A percentile compares a stretch with the other conserved stretches of the same genome.
Conservation (phyloP, 2,329 filamentous ascomycete species). For the Talaromyces rugulosus region DNA sequence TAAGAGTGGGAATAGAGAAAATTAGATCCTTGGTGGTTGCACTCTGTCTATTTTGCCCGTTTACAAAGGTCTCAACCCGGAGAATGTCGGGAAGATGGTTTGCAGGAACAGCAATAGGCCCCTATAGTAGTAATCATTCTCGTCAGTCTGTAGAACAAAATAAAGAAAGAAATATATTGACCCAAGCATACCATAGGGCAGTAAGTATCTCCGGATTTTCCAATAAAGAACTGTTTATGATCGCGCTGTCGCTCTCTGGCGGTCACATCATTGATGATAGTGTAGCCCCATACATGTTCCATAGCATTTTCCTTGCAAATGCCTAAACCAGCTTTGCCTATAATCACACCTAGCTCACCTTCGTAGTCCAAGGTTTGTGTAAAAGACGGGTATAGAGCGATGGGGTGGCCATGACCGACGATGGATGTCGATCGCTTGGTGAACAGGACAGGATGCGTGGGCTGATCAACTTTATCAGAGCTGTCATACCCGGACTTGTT, state of each 20-base stretch:
- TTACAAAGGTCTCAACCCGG: no score
- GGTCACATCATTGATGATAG: constrained; percentile 56
- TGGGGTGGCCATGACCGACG: no score
- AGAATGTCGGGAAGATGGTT: no score
- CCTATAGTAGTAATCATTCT: no score
- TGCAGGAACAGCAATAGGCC: no score
- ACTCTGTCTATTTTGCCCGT: no score
- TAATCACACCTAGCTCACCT: constrained; percentile 54
- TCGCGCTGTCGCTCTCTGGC: constrained; percentile 52
- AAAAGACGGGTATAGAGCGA: no score
- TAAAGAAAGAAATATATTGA: no score
- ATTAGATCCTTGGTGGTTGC: no score
- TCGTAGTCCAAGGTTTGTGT: constrained; percentile 7
- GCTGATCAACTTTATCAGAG: constrained; percentile 51
- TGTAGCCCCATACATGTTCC: constrained; percentile 54
- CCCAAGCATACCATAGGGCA: constrained; percentile 55
- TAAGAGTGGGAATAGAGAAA: no score
- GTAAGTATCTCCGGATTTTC: constrained; percentile 54
- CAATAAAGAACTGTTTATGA: constrained; percentile 59
- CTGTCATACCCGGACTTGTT: no score
- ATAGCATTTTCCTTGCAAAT: constrained; percentile 44
- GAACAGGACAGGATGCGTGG: constrained; percentile 54
- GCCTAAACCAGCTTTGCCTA: constrained; percentile 47
- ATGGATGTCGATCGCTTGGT: constrained; percentile 53
- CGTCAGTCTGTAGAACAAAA: constrained; percentile 50